These are phyloP conservation scores for Fraxinus sp. DNA, from an alignment of 305 asterid species.

Conservation along the genomic window DNA sequence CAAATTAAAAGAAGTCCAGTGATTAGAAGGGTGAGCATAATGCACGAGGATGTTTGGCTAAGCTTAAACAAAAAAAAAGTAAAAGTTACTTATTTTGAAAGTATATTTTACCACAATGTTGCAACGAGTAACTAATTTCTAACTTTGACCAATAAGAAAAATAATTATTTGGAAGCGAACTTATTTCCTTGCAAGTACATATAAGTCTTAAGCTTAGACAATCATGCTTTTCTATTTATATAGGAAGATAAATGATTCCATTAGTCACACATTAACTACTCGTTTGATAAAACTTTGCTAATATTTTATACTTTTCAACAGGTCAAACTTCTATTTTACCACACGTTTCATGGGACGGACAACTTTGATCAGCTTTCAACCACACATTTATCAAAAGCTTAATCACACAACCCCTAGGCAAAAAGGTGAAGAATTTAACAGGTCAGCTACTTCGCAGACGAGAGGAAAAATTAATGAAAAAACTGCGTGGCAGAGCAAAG, in stretches of 20 bases:
- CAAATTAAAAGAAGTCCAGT: neutral
- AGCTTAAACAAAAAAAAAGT: neutral
- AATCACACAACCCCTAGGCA: neutral
- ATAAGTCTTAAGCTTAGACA: neutral
- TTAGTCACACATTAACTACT: neutral
- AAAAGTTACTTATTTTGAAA: neutral
- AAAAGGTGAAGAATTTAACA: neutral
- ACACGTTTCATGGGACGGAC: neutral
- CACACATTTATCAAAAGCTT: neutral
- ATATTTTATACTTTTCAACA: no score
- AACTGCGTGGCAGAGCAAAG: neutral
- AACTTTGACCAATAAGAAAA: neutral
- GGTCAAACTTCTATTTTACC: neutral
- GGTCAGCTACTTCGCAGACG: neutral
- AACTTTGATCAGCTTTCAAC: neutral
- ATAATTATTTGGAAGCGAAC: neutral
- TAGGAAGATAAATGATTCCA: neutral
- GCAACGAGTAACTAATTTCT: neutral
- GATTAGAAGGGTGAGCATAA: neutral
- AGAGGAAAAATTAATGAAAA: constrained; percentile 1
- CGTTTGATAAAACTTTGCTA: neutral
- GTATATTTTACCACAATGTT: neutral
- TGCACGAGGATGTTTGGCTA: neutral
- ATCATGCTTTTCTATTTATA: neutral
- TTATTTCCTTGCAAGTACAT: neutral